A percentile compares a stretch with the other conserved stretches of the same genome.
Conservation (phyloP, 768 basidiomycete species). For the Termitomyces eurrhizus region DNA sequence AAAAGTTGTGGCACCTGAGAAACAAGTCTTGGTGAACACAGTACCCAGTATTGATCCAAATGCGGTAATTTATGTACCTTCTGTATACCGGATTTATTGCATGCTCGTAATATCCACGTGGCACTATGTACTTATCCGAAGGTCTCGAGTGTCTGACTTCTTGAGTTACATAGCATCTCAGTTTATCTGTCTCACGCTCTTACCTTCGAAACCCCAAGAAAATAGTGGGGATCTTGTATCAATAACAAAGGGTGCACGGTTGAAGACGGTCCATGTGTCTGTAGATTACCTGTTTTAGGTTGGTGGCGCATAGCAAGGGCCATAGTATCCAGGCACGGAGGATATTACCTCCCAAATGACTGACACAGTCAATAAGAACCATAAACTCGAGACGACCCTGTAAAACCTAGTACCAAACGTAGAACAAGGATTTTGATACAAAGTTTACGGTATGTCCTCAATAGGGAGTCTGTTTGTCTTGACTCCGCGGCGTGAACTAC, state of each 20-base stretch:
- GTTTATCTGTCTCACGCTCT: background rate
- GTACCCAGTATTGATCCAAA: no score
- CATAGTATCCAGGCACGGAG: background rate
- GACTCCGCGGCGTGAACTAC: background rate
- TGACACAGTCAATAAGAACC: background rate
- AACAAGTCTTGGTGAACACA: background rate
- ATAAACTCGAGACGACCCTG: background rate
- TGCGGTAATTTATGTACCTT: background rate
- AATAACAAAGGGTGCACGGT: no score
- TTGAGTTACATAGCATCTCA: no score
- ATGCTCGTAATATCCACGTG: no score
- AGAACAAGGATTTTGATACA: conserved; percentile 10
- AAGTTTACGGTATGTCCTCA: conserved; percentile 2
- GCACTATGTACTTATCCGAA: no score
- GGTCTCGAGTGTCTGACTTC: no score
- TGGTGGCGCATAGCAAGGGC: background rate
- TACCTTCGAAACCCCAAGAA: background rate
- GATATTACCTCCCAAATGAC: background rate
- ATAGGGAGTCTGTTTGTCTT: conserved; percentile 13
- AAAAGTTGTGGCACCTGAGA: background rate
- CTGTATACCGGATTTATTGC: no score
- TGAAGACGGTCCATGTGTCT: no score
- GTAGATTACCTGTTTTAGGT: background rate
- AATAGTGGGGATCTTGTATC: no score
- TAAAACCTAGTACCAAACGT: conserved; percentile 1